Evolutionary conservation across 1,284 basidiomycete species (phyloP).

Genomic region (Cutaneotrichosporon dermatis): DNA sequence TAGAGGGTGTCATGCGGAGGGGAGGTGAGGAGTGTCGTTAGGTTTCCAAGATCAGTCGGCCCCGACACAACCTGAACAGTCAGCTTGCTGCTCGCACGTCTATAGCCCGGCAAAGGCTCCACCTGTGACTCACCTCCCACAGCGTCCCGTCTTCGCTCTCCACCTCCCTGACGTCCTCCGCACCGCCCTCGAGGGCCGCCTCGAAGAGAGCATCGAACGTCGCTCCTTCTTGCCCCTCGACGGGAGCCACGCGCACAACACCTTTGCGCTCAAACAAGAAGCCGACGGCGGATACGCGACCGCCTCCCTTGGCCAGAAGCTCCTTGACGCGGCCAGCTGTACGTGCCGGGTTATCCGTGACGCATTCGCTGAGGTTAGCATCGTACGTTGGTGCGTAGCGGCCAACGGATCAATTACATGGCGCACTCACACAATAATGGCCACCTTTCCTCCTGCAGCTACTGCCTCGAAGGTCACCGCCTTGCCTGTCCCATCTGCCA

Average conservation of each 20-base stretch:
- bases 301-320: slow-evolving; percentile 60
- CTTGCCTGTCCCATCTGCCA: slow-evolving; percentile 39
- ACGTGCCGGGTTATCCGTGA: slow-evolving; percentile 68
- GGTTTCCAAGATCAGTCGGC: slow-evolving; percentile 26
- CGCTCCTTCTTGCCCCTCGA: slow-evolving; percentile 18
- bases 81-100: too few species aligned
- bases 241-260: slow-evolving; percentile 57
- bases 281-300: slow-evolving; percentile 64
- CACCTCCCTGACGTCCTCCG: slow-evolving; percentile 52
- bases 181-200: slow-evolving; percentile 46
- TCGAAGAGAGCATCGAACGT: slow-evolving; percentile 47
- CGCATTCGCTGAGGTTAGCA: slow-evolving; percentile 59
- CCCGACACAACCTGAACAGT: slow-evolving; percentile 31
- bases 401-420: too few species aligned
- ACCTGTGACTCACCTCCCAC: slow-evolving; percentile 24
- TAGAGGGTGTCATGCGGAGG: slow-evolving; percentile 22
- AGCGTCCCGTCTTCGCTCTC: slow-evolving; percentile 27
- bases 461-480: slow-evolving; percentile 64
- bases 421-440: slow-evolving; percentile 64
- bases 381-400: too few species aligned
- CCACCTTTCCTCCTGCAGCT: slow-evolving; percentile 60
- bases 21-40: slow-evolving; percentile 24
- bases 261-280: slow-evolving; percentile 73
- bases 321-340: slow-evolving; percentile 64
- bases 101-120: neutral